Conservation (phyloP, 805 yeast species). For the Suhomyces kilbournensis region DNA sequence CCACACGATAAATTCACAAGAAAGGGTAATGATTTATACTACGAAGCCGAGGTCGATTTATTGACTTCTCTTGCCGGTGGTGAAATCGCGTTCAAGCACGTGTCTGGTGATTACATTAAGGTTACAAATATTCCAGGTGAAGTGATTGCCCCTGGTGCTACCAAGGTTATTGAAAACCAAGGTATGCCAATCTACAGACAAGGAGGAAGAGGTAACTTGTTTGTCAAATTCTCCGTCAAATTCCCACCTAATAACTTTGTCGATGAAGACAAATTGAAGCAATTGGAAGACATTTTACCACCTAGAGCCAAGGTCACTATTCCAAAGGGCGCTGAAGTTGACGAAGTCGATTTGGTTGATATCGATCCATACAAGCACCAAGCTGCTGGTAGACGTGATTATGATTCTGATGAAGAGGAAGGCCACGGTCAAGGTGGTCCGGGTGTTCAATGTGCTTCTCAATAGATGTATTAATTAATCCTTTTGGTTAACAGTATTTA, state of each 20-base stretch:
- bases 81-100: constrained; percentile 78
- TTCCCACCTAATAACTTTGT: constrained; percentile 82
- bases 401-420: constrained; percentile 45
- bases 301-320: constrained; percentile 58
- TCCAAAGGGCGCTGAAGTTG: constrained; percentile 74
- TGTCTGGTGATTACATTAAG: constrained; percentile 89
- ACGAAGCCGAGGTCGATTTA: constrained; percentile 84
- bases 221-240: constrained; percentile 79
- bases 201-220: constrained; percentile 86
- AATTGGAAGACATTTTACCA: constrained; percentile 77
- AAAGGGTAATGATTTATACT: constrained; percentile 82
- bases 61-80: constrained; percentile 98
- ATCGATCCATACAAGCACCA: constrained; percentile 64
- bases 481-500: not conserved
- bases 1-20: constrained; percentile 81
- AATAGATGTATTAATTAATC: constrained; percentile 42
- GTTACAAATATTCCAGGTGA: constrained; percentile 86
- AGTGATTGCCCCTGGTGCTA: constrained; percentile 78
- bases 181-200: constrained; percentile 96
- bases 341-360: constrained; percentile 72
- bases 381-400: constrained; percentile 39
- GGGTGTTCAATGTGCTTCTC: constrained; percentile 93
- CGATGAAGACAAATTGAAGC: constrained; percentile 67
- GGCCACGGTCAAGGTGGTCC: constrained; percentile 48
- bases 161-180: constrained; percentile 82